Evolutionary conservation across 2,329 filamentous ascomycete genomes (phyloP), one percentile per base, ranked within the genome.

Genomic region (Scopulariopsis brevicaulis): DNA sequence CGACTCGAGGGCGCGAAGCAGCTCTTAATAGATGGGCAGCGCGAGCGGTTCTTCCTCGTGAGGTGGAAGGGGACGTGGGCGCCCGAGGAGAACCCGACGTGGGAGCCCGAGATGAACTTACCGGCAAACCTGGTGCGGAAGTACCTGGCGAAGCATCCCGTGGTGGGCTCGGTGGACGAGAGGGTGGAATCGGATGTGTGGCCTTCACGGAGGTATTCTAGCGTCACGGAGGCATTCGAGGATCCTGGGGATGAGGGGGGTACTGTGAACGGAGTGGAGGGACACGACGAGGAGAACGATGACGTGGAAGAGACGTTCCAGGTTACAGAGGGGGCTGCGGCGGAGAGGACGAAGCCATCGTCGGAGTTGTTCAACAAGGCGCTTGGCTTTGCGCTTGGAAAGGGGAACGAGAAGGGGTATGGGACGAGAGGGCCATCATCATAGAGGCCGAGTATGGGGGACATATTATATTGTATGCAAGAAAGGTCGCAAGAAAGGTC

Each of bases 11-110:
- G 22, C 34, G 25, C 22, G 15, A 43, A 34, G 18, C 14, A 25
- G 18, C 22, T 57, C 3, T 1, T n/a, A 11, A 24, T 57, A 34
- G 37, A 46, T 12, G 56, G 63, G 2, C 67, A 67, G 10, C 54
- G 63, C 0, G 68, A 74, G 1, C 74, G 75, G 3, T 74, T 72
- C 59, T 84, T 79, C 65, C 70, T 75, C 34, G 79, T 84, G 1
- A 74, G 76, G 7, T 84, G 81, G 81, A 75, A 74, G 52, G 81
- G 81, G 8, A 67, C 80, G 59, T 84, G 81, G 81, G 78, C 80
- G 0, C 67, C 72, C 0, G 76, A 75, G 10, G 73, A 82, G 63
- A 82, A 84, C 58, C 78, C 79, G 0, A 78, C 80, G 0, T 84
- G 81, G 81, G 81, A 84, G 63, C 80, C 80, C 0, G 74, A 77